Base-by-base conservation (phyloP, 352 stramenopile species). In the Blastocystis sp. region DNA sequence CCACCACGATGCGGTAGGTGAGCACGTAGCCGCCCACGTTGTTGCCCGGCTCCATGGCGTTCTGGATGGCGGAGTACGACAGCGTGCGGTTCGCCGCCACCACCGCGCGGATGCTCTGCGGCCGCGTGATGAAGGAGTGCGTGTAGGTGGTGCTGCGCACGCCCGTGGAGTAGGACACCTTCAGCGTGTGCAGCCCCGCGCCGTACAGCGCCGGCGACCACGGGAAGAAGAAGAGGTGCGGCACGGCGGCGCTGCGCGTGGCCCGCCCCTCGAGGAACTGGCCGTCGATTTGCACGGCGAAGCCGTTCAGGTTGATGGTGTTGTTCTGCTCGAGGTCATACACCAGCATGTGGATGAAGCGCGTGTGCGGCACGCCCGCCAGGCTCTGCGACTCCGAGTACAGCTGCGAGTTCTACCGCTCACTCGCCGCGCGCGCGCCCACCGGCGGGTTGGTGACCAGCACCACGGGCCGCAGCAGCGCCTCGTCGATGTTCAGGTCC, bases 391-490 rank as follows among this genome's bases (percentile, higher is more conserved):
- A 38, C 7, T 53, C 40, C 9, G 71, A 81, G n/a, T 53, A 62
- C n/a, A 81, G 34, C 48, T 81, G 71, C 28, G 71, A 81, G 23
- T 81, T 81, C 71, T 81, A 64, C 23, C 38, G 38, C 21, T 11
- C n/a, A 65, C 21, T 1, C 21, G 43, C 1, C 64, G 10, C 28
- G 43, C 5, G 45, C 43, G 23, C 45, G 14, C 40, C 7, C 52
- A 81, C 71, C 4, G 71, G 71, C 5, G 71, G 71, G 23, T 81
- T 81, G 48, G 41, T 81, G n/a, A 81, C 53, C 23, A 81, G 34
- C 2, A 81, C 2, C 21, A 81, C 45, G 17, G 71, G 71, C 7
- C 43, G 17, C 48, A 64, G 21, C 3, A 81, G 71, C 5, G 48
- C 48, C 1, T 64, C 56, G 17, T 81, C 71, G 0, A 81, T 45